Conservation (phyloP, 345 rosid genomes). For the Populus davidiana region DNA sequence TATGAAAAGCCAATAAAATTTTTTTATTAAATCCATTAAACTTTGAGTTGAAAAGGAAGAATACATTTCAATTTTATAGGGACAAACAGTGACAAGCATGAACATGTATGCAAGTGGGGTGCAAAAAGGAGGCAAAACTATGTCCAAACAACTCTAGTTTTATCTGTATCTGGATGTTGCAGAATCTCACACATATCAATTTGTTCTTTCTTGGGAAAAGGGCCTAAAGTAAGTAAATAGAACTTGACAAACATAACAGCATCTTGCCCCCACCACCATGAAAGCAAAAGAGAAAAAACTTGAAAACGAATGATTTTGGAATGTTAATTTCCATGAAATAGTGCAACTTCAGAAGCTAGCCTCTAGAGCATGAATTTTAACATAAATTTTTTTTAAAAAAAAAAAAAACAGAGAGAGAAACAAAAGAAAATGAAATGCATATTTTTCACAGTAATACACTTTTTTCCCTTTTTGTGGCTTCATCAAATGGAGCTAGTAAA, state of each 20-base stretch:
- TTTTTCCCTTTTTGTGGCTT: background rate
- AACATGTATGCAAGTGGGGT: background rate
- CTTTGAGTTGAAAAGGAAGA: no score
- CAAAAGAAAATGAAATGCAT: background rate
- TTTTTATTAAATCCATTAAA: no score
- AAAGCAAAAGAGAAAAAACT: background rate
- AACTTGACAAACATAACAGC: background rate
- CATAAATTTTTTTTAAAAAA: background rate
- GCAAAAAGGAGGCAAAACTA: background rate
- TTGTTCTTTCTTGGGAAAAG: background rate
- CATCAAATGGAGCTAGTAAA: background rate
- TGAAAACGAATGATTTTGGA: no score
- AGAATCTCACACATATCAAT: background rate
- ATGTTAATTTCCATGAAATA: background rate
- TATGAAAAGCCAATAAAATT: no score
- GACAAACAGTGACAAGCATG: background rate
- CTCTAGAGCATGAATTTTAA: background rate
- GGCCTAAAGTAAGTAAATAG: background rate
- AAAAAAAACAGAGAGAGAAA: no score
- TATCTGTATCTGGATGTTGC: background rate
- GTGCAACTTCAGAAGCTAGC: background rate
- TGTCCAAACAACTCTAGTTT: background rate
- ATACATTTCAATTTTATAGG: background rate
- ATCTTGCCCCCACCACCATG: background rate
- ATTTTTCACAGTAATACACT: no score